Base-by-base conservation (phyloP, 2,329 filamentous ascomycete genomes). In the Macrophomina tecta region DNA sequence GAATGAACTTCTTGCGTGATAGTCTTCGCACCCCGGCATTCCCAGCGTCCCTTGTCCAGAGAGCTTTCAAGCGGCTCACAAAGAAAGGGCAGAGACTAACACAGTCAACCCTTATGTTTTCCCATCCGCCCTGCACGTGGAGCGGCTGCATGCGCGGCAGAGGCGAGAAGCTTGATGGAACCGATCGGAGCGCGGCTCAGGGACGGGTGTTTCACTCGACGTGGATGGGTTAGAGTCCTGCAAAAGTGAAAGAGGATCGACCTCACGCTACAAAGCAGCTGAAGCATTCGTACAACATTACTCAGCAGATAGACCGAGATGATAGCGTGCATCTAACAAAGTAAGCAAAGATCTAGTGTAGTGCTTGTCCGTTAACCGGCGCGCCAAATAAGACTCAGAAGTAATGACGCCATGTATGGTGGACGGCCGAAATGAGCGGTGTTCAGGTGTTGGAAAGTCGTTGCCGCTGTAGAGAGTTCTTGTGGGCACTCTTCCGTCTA, bases 401-500 rank as follows among this genome's bases (percentile, higher is more conserved):
- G 58, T 38, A 18, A 62, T 62, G 58, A 62, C 58, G 58, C 58
- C 58, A 62, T 62, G 58, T 14, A 38, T 49, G 42, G 51, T 51
- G 58, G 38, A 45, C 32, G 14, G 45, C 16, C n/a, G n/a, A 38
- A 28, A 28, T 40, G 58, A 48, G 56, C 40, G 58, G 45, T 62
- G 58, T 62, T 49, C 32, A 36, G 58, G 42, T 62, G 45, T 38
- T 18, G 45, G 38, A 49, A 62, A 62, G 58, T 62, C 58, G 58
- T 62, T 62, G 58, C 58, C 58, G 58, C 58, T 9, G n/a, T 14
- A 32, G 14, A 18, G 16, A 32, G 23, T 11, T 49, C 45, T 49
- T 46, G 16, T 18, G 18, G 18, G 18, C 34, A 28, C 42, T 9
- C 32, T 9, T 16, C 5, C 30, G 23, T 23, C 16, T 23, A 34